Base-by-base conservation (phyloP, 2,329 filamentous ascomycete genomes). In the Penicillium freii region DNA sequence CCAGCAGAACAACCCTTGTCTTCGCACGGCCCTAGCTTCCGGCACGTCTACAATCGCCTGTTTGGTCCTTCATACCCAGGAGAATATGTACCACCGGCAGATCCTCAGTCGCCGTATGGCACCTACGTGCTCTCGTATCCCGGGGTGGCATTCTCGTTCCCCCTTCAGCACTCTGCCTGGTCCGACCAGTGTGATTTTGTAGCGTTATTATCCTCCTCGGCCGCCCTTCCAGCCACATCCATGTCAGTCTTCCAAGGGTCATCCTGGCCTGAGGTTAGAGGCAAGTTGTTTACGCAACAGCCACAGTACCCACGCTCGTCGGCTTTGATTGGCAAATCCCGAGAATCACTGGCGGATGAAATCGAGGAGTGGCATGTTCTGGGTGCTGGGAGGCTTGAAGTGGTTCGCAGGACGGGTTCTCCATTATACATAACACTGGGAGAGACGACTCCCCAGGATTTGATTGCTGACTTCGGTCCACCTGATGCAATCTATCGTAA, bases 401-500 rank as follows among this genome's bases (percentile, higher is more conserved):
- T 97, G 2, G 80, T 90, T 49, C 87, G 92, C 59, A 87, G 90
- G 62, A 86, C 86, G 5, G 86, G 78, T 42, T 80, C 81, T 33
- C 83, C 85, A 0, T 85, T 92, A 56, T 87, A 84, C 77, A 88
- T 99, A 54, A 81, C 80, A 3, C 80, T 99, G 0, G 91, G 91
- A 45, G 87, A 94, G 70, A 97, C 93, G 0, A 95, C 91, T 1
- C 90, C 92, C 0, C 94, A 99, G 76, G 92, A 97, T 65, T 79
- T 99, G 2, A 85, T 97, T 21, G 88, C 90, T 57, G 92, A 96
- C 69, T 83, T 99, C 8, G 94, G 94, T 0, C 91, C 94, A 5
- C 94, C 94, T 1, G 93, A 97, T 72, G 91, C 92, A 21, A 95
- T 96, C 44, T 97, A 97, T 74, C 86, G 90, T 61, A 96, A 96